These are phyloP conservation scores for Triticum urartu DNA, from an alignment of 176 grass and related monocot species.

Conservation along the genomic window DNA sequence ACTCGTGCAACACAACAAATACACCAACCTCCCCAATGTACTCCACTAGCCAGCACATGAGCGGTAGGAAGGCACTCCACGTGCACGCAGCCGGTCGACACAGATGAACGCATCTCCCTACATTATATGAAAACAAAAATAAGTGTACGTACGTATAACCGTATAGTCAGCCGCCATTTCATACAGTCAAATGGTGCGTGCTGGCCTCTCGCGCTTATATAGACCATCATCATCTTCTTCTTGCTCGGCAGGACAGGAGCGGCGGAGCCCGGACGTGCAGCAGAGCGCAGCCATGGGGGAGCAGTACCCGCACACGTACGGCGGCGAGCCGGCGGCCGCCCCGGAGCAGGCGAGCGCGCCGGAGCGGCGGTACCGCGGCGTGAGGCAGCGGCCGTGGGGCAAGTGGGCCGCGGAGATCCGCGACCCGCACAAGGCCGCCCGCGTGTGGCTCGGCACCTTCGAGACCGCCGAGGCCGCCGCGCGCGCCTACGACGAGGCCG, in stretches of 20 bases:
- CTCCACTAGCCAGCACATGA: neutral
- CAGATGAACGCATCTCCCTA: neutral
- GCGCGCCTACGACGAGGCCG: conserved; percentile 88
- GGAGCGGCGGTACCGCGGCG: conserved; percentile 66
- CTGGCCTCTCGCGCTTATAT: neutral
- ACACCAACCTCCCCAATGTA: neutral
- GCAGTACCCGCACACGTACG: conserved; percentile 36
- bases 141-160: neutral
- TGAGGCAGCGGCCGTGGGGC: conserved; percentile 95
- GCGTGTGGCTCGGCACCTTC: conserved; percentile 97
- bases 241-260: neutral
- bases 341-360: neutral
- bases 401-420: conserved; percentile 99
- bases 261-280: neutral
- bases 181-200: conserved; percentile 3
- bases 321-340: neutral
- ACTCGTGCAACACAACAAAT: conserved; percentile 34
- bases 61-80: neutral
- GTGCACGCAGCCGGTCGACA: neutral
- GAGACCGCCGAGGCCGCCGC: conserved; percentile 92
- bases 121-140: neutral
- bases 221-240: neutral
- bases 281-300: conserved; percentile 41
- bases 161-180: neutral
- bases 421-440: conserved; percentile 83